Evolutionary conservation across 2,329 filamentous ascomycete genomes (phyloP).

Genomic region (Plectosphaerella sp.): DNA sequence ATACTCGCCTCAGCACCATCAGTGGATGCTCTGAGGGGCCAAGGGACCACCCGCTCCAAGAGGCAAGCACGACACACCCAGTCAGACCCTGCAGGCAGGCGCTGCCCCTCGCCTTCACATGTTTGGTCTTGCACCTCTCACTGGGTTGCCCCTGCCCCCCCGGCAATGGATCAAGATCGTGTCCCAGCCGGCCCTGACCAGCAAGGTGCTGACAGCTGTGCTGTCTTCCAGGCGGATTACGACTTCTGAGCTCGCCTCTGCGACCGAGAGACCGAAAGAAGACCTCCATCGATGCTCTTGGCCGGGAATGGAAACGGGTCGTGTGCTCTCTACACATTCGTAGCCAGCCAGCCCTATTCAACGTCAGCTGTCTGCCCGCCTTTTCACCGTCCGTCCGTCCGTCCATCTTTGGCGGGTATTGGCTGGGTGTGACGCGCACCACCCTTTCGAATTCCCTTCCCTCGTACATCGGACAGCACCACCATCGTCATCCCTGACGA

Average conservation of each 20-base stretch:
- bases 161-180: too few species aligned
- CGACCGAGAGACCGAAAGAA: too few species aligned
- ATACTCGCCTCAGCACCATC: too few species aligned
- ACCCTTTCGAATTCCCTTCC: background rate
- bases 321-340: conserved; percentile 21
- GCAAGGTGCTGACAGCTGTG: too few species aligned
- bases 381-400: background rate
- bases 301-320: conserved; percentile 30
- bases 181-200: too few species aligned
- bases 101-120: background rate
- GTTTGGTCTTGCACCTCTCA: background rate
- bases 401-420: background rate
- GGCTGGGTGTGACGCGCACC: background rate
- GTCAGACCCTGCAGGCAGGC: too few species aligned
- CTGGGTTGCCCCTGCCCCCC: background rate
- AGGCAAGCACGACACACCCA: too few species aligned
- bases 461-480: background rate
- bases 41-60: too few species aligned
- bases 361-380: background rate
- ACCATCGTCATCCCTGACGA: background rate
- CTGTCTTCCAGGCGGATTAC: background rate
- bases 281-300: background rate
- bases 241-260: background rate
- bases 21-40: too few species aligned
- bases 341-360: background rate